Base-by-base conservation (phyloP, 2,329 filamentous ascomycete genomes). In the Penicillium crustosum region DNA sequence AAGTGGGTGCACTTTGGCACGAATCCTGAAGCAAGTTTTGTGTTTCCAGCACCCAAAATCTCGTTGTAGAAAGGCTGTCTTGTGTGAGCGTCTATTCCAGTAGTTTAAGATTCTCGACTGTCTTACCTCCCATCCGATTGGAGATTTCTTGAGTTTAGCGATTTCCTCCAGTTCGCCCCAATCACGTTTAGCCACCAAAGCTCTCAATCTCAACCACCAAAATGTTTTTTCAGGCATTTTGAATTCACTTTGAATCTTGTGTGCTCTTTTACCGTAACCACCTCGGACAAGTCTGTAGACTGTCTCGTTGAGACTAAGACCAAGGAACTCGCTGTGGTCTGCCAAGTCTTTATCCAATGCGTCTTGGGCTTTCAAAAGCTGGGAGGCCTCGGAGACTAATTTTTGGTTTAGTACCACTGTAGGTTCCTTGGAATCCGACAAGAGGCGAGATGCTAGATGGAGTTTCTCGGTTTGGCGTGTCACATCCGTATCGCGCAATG, bases 41-140 rank as follows among this genome's bases (percentile, higher is more conserved):
- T 89, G 71, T 97, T 97, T 45, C 94, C 94, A 1, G 94, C 94
- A 47, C 89, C 87, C 0, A 97, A 80, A 29, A 90, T 86, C 68
- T 95, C 89, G 70, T 94, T 95, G 80, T 90, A 97, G 77, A 96
- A 99, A 0, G 93, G 91, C 87, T 92, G 66, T 65, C n/a, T 51
- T 59, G 31, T 66, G 69, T 76, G 48, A 75, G 73, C 64, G 51
- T 48, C 52, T 53, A 39, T 64, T 54, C 53, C 63, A 55, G 25
- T 62, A 60, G 36, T 36, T 31, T 50, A 49, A 42, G 45, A 19
- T 55, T 44, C 50, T 39, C 27, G 52, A 57, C 57, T 53, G 42
- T 78, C 86, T 81, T 76, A 91, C 89, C 84, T 96, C 91, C 94
- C 94, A 99, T 12, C 93, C 93, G 71, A 99, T 97, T 0, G 93